A percentile compares a stretch with the other conserved stretches of the same genome.
Evolutionary conservation across 495 filamentous ascomycete genomes (phyloP).

Genomic region (Neurospora tetraspora): DNA sequence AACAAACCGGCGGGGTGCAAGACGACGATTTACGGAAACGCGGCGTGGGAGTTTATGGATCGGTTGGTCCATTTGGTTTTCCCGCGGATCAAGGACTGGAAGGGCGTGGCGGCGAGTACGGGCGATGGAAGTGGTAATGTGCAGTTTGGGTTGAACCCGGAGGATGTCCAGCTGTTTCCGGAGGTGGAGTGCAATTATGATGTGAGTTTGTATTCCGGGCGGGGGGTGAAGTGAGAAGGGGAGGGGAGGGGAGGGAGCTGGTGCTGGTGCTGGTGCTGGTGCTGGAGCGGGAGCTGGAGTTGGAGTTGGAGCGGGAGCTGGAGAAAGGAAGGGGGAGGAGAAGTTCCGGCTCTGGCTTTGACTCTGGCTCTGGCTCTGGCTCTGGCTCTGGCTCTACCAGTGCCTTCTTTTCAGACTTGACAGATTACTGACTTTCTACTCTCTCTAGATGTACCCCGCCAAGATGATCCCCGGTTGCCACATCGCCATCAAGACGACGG

Average conservation of each 20-base stretch:
- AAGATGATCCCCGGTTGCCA: constrained; percentile 85
- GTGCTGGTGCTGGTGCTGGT: not conserved
- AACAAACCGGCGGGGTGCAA: constrained; percentile 54
- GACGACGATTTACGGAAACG: constrained; percentile 61
- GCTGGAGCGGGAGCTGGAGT: too few relatives aligned
- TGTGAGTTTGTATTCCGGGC: constrained; percentile 48
- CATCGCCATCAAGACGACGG: constrained; percentile 77
- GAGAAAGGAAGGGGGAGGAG: not conserved
- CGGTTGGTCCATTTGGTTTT: constrained; percentile 81
- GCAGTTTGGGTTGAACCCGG: constrained; percentile 61
- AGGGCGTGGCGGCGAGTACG: constrained; percentile 60
- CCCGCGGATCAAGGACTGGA: constrained; percentile 91
- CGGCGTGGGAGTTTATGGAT: constrained; percentile 79
- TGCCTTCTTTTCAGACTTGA: not conserved
- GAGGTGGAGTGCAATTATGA: constrained; percentile 89
- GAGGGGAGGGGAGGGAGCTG: not conserved
- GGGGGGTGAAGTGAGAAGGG: not conserved
- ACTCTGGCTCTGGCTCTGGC: not conserved
- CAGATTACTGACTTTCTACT: not conserved
- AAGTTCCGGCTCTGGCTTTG: not conserved
- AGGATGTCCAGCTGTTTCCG: constrained; percentile 71
- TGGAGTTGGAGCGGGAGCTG: too few relatives aligned
- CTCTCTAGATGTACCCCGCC: constrained; percentile 16
- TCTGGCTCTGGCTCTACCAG: not conserved
- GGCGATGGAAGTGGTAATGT: constrained; percentile 88